Evolutionary conservation across 345 rosid species (phyloP).

Genomic region (Jatropha curcas): DNA sequence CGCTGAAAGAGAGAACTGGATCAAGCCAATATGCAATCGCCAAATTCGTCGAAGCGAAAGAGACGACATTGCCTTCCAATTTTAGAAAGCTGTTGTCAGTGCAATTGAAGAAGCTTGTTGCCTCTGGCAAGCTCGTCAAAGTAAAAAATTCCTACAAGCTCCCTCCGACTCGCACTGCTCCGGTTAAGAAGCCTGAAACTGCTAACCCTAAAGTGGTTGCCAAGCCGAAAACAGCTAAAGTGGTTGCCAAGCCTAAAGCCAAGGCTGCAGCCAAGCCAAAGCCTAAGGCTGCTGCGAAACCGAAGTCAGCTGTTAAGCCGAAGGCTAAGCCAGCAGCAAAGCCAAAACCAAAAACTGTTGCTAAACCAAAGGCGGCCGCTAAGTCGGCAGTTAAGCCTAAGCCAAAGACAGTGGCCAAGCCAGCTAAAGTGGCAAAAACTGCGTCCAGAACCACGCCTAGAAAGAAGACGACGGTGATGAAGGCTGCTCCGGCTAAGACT

Average conservation of each 20-base stretch:
- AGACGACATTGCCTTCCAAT: conserved; percentile 24
- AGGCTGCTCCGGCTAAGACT: background rate
- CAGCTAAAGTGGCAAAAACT: conserved; percentile 14
- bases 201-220: background rate
- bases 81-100: conserved; percentile 21
- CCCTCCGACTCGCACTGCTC: conserved; percentile 10
- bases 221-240: background rate
- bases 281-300: conserved; percentile 1
- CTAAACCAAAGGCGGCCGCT: conserved; percentile 9
- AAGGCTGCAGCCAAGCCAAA: conserved; percentile 2
- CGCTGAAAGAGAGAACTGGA: conserved; percentile 30
- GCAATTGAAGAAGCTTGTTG: conserved; percentile 25
- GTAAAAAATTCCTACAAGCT: conserved; percentile 29
- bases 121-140: conserved; percentile 26
- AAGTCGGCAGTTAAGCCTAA: background rate
- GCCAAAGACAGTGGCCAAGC: conserved; percentile 1
- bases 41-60: conserved; percentile 29
- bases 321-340: background rate
- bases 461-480: conserved; percentile 8
- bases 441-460: conserved; percentile 1
- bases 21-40: conserved; percentile 34
- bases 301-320: conserved; percentile 4
- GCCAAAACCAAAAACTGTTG: background rate
- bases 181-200: conserved; percentile 1
- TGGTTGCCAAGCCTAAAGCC: conserved; percentile 4